Conservation (phyloP, 1,284 basidiomycete genomes). For the Tylopilus orsonianus region DNA sequence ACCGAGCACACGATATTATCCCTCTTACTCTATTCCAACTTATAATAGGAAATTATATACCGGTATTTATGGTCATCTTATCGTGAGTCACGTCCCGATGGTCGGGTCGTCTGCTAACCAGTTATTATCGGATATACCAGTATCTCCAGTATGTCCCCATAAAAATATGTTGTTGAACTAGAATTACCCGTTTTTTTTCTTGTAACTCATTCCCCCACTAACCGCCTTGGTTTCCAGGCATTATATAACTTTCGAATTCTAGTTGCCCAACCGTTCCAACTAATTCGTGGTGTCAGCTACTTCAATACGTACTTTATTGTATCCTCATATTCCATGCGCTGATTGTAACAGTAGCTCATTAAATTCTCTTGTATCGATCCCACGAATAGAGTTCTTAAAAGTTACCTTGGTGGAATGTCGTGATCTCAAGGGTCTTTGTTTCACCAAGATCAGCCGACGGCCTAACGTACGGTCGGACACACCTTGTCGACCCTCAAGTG, state of each 20-base stretch:
- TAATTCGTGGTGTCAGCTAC: neutral
- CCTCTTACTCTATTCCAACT: neutral
- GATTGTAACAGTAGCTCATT: conserved; percentile 28
- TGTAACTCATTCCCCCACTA: neutral
- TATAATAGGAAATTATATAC: neutral
- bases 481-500: neutral
- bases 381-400: conserved; percentile 6
- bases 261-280: neutral
- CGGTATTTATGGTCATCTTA: neutral
- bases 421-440: neutral
- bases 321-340: neutral
- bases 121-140: conserved; percentile 2
- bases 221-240: neutral
- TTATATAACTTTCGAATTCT: neutral
- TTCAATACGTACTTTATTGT: neutral
- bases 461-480: neutral
- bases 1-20: neutral
- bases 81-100: conserved; percentile 6
- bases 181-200: neutral
- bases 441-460: neutral
- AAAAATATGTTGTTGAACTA: neutral
- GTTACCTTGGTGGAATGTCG: neutral
- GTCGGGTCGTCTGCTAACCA: neutral
- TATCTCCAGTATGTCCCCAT: neutral
- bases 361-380: conserved; percentile 4